Percentiles rank a stretch among this genome's conserved stretches.
Evolutionary conservation across 805 yeast genomes (phyloP).

Genomic region (Candida awuae): DNA sequence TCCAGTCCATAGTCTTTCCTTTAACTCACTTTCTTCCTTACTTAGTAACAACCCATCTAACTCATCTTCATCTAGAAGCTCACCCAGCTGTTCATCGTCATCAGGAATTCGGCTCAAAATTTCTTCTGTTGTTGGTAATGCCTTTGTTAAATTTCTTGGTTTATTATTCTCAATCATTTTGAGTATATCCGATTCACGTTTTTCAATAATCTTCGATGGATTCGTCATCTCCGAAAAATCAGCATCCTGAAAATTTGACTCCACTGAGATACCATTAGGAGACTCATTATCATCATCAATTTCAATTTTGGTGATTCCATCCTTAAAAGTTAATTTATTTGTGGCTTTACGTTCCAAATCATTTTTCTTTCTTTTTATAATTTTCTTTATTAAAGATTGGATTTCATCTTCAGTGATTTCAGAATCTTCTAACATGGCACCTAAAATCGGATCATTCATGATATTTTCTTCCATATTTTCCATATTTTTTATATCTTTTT

Average conservation of each 20-base stretch:
- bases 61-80: constrained; percentile 69
- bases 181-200: constrained; percentile 24
- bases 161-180: constrained; percentile 37
- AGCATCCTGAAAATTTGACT: constrained; percentile 7
- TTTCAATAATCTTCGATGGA: constrained; percentile 10
- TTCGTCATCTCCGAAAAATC: not conserved
- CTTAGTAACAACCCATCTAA: constrained; percentile 51
- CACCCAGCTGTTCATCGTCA: constrained; percentile 56
- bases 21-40: constrained; percentile 61
- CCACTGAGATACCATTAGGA: not conserved
- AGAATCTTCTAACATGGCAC: constrained; percentile 37
- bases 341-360: constrained; percentile 17
- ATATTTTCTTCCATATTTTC: constrained; percentile 34
- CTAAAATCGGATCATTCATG: constrained; percentile 35
- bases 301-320: constrained; percentile 14
- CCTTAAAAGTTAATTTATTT: constrained; percentile 4
- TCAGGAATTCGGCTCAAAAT: constrained; percentile 47
- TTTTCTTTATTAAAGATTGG: constrained; percentile 26
- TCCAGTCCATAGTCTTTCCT: constrained; percentile 85
- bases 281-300: constrained; percentile 4
- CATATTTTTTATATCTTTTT: constrained; percentile 22
- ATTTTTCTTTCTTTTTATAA: constrained; percentile 22
- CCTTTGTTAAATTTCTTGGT: constrained; percentile 46
- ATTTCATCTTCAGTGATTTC: constrained; percentile 40
- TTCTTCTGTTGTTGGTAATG: constrained; percentile 50